These are phyloP conservation scores for Ophiorrhiza pumila DNA, from an alignment of 257 asterid genomes.

Conservation along the genomic window DNA sequence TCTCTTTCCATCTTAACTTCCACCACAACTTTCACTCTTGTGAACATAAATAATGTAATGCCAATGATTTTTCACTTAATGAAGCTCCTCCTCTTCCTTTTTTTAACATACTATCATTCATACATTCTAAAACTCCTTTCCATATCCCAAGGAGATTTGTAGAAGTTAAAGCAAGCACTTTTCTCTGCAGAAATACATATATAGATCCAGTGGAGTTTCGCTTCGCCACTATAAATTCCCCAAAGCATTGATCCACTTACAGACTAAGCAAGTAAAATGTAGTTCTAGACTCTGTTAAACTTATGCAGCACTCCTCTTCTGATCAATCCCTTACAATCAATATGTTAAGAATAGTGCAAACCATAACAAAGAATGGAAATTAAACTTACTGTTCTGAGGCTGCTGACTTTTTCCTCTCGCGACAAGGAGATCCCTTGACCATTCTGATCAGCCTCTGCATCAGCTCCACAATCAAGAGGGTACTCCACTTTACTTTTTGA, in stretches of 20 bases:
- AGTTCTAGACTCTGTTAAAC: neutral
- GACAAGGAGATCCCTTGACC: slow-evolving; percentile 65
- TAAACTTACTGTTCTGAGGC: slow-evolving; percentile 85
- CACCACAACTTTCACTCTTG: neutral
- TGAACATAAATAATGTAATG: neutral
- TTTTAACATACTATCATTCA: neutral
- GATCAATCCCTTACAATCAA: neutral
- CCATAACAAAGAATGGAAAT: neutral
- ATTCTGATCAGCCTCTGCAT: slow-evolving; percentile 77
- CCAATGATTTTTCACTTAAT: neutral
- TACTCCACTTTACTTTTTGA: slow-evolving; percentile 61
- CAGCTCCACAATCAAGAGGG: slow-evolving; percentile 72
- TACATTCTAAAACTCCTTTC: neutral
- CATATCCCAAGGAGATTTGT: neutral
- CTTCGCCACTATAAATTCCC: neutral
- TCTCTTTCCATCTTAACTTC: neutral
- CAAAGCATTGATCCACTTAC: neutral
- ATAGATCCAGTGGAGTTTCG: neutral
- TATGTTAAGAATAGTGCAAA: too few species aligned
- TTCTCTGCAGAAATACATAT: neutral
- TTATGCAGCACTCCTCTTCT: neutral
- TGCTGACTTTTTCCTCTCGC: slow-evolving; percentile 98
- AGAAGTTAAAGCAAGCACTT: neutral
- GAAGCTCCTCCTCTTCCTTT: neutral
- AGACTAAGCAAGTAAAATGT: neutral